A percentile compares a stretch with the other conserved stretches of the same genome.
These are phyloP conservation scores for Gelatoporia subvermispora DNA, from an alignment of 768 basidiomycete species.

Conservation along the genomic window DNA sequence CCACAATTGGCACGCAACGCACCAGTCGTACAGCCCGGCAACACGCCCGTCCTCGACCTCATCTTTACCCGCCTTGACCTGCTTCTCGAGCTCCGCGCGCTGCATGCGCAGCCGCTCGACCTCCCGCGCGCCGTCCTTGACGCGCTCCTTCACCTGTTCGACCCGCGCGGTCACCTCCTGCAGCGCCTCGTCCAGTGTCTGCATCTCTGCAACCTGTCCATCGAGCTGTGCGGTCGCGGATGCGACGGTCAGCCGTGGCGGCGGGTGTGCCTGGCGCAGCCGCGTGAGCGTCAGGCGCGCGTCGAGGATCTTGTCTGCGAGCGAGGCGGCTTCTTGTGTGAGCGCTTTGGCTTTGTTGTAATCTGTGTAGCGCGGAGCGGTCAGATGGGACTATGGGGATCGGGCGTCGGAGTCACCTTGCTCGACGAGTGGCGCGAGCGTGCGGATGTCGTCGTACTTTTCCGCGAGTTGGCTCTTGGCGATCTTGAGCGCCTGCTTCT, in stretches of 20 bases:
- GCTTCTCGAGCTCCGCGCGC: constrained; percentile 66
- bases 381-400: not conserved
- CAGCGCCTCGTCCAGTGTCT: constrained; percentile 63
- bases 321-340: constrained; percentile 48
- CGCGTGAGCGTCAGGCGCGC: constrained; percentile 75
- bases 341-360: constrained; percentile 51
- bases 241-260: constrained; percentile 72
- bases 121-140: constrained; percentile 53
- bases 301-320: constrained; percentile 78
- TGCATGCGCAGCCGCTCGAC: constrained; percentile 57
- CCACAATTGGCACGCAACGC: constrained; percentile 16
- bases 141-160: constrained; percentile 49
- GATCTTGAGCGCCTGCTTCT: constrained; percentile 63
- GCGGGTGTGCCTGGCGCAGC: constrained; percentile 75
- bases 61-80: constrained; percentile 49
- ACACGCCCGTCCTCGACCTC: constrained; percentile 58
- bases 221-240: constrained; percentile 71
- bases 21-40: constrained; percentile 70
- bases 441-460: constrained; percentile 56
- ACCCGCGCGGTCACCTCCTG: constrained; percentile 47
- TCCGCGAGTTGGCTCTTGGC: constrained; percentile 61
- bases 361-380: constrained; percentile 43
- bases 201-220: constrained; percentile 76
- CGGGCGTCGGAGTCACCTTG: constrained; percentile 38
- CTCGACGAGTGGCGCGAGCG: constrained; percentile 64